phyloP scores from a whole-genome alignment of 108 stramenopile species.

The Asterionellopsis glacialis region DNA sequence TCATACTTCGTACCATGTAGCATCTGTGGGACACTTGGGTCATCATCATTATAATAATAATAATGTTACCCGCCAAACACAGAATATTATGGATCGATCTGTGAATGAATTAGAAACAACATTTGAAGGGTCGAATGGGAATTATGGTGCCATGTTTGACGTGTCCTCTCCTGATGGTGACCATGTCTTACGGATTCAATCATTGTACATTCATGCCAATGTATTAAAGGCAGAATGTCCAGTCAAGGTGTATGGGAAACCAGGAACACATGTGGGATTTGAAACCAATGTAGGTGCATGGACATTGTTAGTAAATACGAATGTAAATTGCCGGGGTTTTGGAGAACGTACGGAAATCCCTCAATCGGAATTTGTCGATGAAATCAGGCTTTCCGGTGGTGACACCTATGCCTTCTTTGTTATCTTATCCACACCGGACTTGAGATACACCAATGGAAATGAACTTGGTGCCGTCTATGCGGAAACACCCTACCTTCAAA shows the following conservation, averaged over 20 bases:
- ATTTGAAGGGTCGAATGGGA: slow-evolving; percentile 1
- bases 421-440: background rate
- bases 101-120: slow-evolving; percentile 2
- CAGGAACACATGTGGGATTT: slow-evolving; percentile 2
- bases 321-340: background rate
- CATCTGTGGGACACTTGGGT: too few relatives aligned
- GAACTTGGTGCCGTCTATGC: background rate
- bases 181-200: background rate
- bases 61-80: too few relatives aligned
- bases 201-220: slow-evolving; percentile 5
- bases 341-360: background rate
- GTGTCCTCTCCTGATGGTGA: background rate
- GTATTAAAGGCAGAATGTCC: background rate
- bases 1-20: too few relatives aligned
- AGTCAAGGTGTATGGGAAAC: slow-evolving; percentile 1
- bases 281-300: background rate
- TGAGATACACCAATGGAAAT: slow-evolving; percentile 4
- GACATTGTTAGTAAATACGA: slow-evolving; percentile 1
- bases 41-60: too few relatives aligned
- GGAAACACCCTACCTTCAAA: background rate
- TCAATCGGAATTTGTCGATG: background rate
- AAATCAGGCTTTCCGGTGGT: background rate
- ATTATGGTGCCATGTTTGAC: slow-evolving; percentile 6
- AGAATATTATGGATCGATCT: too few relatives aligned
- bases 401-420: slow-evolving; percentile 3